Evolutionary conservation across 441 rosid genomes (phyloP).

Genomic region (Brassica hybrid): DNA sequence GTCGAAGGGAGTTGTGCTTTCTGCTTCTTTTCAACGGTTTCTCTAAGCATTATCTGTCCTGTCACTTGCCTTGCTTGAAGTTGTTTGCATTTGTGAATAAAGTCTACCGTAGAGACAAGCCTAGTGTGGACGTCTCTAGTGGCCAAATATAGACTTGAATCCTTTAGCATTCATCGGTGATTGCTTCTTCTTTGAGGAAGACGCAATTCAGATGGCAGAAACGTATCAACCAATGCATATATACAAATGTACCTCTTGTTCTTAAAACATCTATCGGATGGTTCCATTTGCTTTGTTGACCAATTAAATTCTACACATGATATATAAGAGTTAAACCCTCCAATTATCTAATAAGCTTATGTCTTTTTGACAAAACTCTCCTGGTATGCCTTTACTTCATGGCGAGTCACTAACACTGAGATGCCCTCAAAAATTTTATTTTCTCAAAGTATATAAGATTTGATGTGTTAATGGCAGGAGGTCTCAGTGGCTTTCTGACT

Average conservation of each 20-base stretch:
- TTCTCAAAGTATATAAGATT: neutral
- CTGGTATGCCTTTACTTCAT: neutral
- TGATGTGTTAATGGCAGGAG: neutral
- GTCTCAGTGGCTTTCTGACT: neutral
- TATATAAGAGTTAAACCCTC: neutral
- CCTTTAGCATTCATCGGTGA: neutral
- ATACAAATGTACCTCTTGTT: neutral
- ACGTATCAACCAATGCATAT: too few relatives aligned
- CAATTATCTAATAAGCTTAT: neutral
- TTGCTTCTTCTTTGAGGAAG: neutral
- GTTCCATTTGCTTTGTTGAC: neutral
- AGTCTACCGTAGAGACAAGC: neutral
- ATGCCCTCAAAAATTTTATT: neutral
- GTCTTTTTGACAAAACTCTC: neutral
- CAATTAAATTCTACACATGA: neutral
- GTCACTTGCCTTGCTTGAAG: too few relatives aligned
- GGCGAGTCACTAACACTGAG: neutral
- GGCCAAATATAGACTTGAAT: neutral
- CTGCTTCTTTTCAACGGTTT: conserved; percentile 6
- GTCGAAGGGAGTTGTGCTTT: too few relatives aligned
- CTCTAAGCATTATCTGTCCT: neutral
- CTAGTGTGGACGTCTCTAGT: too few relatives aligned
- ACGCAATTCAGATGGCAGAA: neutral
- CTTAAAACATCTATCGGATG: neutral
- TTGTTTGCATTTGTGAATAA: neutral